These are phyloP conservation scores for Haplographium delicatum DNA, from an alignment of 495 filamentous ascomycete species.

Conservation along the genomic window DNA sequence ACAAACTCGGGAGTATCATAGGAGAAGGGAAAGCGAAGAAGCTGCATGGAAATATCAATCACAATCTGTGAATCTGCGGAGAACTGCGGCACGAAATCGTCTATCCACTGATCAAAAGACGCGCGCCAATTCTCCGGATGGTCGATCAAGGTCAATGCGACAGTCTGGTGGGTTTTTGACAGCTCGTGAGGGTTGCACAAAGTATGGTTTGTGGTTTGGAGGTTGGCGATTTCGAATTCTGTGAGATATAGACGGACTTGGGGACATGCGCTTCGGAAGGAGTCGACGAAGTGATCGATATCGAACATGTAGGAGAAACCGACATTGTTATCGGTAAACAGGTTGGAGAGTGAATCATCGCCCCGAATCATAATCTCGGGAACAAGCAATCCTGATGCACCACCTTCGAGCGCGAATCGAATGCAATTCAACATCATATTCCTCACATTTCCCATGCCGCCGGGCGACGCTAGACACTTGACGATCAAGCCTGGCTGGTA, in stretches of 20 bases:
- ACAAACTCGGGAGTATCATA: constrained; percentile 23
- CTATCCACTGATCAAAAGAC: background rate
- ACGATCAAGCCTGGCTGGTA: constrained; percentile 29
- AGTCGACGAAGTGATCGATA: constrained; percentile 33
- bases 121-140: background rate
- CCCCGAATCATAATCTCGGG: constrained; percentile 25
- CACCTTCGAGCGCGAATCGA: constrained; percentile 43
- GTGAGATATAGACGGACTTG: constrained; percentile 27
- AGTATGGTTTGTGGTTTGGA: background rate
- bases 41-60: constrained; percentile 20
- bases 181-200: background rate
- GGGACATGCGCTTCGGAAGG: constrained; percentile 32
- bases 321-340: background rate
- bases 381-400: too few species aligned
- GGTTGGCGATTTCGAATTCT: background rate
- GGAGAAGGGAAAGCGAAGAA: constrained; percentile 36
- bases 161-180: background rate
- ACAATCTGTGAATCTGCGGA: constrained; percentile 18
- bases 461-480: constrained; percentile 26
- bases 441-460: constrained; percentile 28
- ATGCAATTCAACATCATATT: constrained; percentile 39
- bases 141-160: background rate
- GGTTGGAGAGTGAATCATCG: background rate
- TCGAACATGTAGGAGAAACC: constrained; percentile 42
- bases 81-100: background rate